A percentile compares a stretch with the other conserved stretches of the same genome.
These are phyloP conservation scores for Linderina pennispora DNA, from an alignment of 192 early-diverging fungal species.

Conservation along the genomic window DNA sequence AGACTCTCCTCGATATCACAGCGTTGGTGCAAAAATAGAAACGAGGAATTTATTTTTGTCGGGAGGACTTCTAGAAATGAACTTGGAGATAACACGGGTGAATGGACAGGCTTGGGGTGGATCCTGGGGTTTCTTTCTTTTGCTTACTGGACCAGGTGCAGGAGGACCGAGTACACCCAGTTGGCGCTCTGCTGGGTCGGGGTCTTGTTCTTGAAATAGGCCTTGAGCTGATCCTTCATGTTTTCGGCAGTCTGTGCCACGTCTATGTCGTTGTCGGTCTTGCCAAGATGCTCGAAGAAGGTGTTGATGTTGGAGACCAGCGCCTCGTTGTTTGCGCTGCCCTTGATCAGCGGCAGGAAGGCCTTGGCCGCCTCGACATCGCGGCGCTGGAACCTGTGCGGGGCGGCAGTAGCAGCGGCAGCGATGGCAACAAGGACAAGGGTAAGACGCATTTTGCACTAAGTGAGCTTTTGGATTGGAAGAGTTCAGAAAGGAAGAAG, in stretches of 20 bases:
- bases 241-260: conserved; percentile 13
- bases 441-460: conserved; percentile 21
- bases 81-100: no score
- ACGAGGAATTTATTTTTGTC: no score
- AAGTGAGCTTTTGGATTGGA: background rate
- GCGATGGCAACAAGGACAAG: conserved; percentile 2
- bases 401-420: background rate
- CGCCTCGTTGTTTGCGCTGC: conserved; percentile 23
- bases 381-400: conserved; percentile 11
- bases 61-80: no score
- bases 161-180: conserved; percentile 22
- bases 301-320: conserved; percentile 25
- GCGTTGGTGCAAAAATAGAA: no score
- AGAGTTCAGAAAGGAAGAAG: background rate
- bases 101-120: no score
- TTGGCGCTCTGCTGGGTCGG: conserved; percentile 20
- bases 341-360: conserved; percentile 7
- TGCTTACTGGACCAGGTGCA: conserved; percentile 9
- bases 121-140: no score
- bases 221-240: conserved; percentile 29
- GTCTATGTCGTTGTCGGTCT: conserved; percentile 5
- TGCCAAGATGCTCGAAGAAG: conserved; percentile 23
- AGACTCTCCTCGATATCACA: no score
- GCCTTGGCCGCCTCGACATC: conserved; percentile 20
- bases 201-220: conserved; percentile 18